These are phyloP conservation scores for Termitomyces sp. DNA, from an alignment of 768 basidiomycete genomes.

Conservation along the genomic window DNA sequence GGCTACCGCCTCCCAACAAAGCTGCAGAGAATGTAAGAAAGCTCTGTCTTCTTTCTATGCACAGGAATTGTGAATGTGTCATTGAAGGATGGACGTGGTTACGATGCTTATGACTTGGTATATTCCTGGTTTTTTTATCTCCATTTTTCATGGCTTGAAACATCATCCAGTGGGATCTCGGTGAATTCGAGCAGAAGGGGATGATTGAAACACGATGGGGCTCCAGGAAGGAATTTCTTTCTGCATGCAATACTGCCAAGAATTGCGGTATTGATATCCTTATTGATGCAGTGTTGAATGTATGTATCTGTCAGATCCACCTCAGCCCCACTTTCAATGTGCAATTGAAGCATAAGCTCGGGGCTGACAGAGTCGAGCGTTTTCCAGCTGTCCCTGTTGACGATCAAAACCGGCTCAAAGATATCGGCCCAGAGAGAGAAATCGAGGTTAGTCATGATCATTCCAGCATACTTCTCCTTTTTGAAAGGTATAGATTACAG, in stretches of 20 bases:
- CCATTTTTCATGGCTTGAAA: not conserved
- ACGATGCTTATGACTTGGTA: constrained; percentile 85
- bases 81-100: constrained; percentile 63
- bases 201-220: constrained; percentile 79
- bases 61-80: not conserved
- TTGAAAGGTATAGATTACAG: constrained; percentile 26
- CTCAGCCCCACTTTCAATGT: constrained; percentile 6
- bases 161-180: constrained; percentile 69
- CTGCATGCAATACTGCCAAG: constrained; percentile 63
- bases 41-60: not conserved
- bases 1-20: constrained; percentile 83
- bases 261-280: constrained; percentile 67
- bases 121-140: constrained; percentile 10
- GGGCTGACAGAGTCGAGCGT: constrained; percentile 70
- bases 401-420: constrained; percentile 57
- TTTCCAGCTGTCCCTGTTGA: constrained; percentile 71
- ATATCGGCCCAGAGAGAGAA: constrained; percentile 49
- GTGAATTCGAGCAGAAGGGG: constrained; percentile 79
- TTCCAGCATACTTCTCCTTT: not conserved
- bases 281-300: constrained; percentile 88
- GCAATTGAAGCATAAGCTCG: constrained; percentile 67
- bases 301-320: constrained; percentile 20
- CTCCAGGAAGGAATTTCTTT: constrained; percentile 69
- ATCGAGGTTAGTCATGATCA: constrained; percentile 49
- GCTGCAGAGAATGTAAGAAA: constrained; percentile 47